Conservation (phyloP, 2,329 filamentous ascomycete species). For the Xylaria sp. region DNA sequence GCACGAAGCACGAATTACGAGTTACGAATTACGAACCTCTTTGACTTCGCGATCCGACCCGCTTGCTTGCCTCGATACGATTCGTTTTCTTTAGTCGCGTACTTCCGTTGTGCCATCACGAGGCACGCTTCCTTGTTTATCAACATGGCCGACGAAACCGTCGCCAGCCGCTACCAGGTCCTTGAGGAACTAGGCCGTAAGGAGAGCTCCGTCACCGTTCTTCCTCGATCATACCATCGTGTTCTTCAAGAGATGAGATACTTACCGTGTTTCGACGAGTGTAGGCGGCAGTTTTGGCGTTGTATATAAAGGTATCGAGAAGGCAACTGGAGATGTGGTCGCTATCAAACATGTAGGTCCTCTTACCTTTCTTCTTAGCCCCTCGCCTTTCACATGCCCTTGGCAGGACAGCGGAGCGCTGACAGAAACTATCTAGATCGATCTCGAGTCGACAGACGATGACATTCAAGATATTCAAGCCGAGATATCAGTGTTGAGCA, state of each 20-base stretch:
- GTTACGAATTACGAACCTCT: too few species aligned
- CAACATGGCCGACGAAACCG: slow-evolving; percentile 54
- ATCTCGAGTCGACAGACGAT: slow-evolving; percentile 97
- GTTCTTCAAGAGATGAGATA: background rate
- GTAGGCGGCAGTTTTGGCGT: slow-evolving; percentile 90
- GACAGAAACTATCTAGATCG: slow-evolving; percentile 59
- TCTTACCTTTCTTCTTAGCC: background rate
- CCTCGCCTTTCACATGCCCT: background rate
- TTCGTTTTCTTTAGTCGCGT: background rate
- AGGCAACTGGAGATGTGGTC: slow-evolving; percentile 82
- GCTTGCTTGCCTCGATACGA: too few species aligned
- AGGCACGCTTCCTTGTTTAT: background rate
- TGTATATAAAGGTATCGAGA: slow-evolving; percentile 95
- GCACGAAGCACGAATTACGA: background rate
- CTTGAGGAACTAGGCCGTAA: slow-evolving; percentile 92
- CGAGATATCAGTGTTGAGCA: slow-evolving; percentile 91
- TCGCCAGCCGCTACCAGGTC: slow-evolving; percentile 87
- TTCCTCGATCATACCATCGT: background rate
- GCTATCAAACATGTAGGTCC: slow-evolving; percentile 87
- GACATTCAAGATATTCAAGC: slow-evolving; percentile 98
- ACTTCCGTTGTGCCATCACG: background rate
- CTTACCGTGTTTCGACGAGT: slow-evolving; percentile 9
- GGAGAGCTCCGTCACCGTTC: slow-evolving; percentile 35
- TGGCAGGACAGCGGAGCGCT: slow-evolving; percentile 4
- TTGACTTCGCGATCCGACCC: too few species aligned